Conservation (phyloP, 306 rosid species). For the Medicago arabica region DNA sequence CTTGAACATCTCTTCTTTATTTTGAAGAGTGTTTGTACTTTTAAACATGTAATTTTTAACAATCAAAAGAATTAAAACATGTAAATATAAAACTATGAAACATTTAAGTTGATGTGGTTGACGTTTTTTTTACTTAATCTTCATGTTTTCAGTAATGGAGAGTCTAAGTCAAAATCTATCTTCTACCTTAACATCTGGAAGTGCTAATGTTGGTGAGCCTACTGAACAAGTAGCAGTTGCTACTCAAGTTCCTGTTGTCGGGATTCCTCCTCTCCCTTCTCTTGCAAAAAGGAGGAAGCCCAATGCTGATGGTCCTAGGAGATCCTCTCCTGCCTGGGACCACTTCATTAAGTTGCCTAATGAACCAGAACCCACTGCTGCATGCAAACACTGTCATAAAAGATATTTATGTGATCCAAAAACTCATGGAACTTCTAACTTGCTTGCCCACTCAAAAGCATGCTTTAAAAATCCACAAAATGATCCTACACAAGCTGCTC, state of each 20-base stretch:
- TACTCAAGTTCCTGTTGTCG: not conserved
- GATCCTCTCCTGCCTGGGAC: not conserved
- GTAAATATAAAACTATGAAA: too few relatives aligned
- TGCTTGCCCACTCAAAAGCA: not conserved
- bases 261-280: not conserved
- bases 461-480: not conserved
- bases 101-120: too few relatives aligned
- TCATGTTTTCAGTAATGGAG: too few relatives aligned
- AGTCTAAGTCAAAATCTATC: not conserved
- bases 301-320: not conserved
- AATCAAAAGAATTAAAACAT: too few relatives aligned
- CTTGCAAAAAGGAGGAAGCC: not conserved
- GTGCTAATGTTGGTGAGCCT: not conserved
- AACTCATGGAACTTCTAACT: not conserved
- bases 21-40: too few relatives aligned
- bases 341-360: not conserved
- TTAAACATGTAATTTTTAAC: too few relatives aligned
- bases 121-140: too few relatives aligned
- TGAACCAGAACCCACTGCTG: not conserved
- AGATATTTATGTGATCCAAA: not conserved
- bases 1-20: too few relatives aligned
- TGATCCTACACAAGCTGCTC: not conserved
- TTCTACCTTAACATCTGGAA: too few relatives aligned
- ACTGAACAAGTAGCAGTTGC: not conserved
- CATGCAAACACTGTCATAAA: not conserved